Evolutionary conservation across 345 rosid genomes (phyloP), one percentile per base, ranked within the genome.

Genomic region (Ailanthus altissimus): DNA sequence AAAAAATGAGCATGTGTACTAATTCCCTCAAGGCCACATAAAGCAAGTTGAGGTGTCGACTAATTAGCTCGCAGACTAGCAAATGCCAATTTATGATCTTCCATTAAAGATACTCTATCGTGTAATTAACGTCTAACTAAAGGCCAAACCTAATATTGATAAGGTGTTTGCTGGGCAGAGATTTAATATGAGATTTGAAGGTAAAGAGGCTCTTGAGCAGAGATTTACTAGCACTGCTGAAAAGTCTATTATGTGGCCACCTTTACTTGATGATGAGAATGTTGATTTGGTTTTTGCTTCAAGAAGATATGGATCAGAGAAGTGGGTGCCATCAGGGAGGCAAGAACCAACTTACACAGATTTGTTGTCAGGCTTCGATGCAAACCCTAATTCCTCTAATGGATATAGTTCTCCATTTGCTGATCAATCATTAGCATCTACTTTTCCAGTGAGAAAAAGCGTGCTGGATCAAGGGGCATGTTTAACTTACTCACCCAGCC

Each of bases 41-140:
- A 97, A 94, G 81, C 98, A 94, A 93, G 97, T 94, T 78, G 94
- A 92, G 76, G 97, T 97, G 10, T 93, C 94, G 0, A 92, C 92
- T 14, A 92, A 86, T 79, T 95, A 90, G 72, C 89, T 83, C 0
- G 92, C 93, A 9, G 93, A 93, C 65, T 89, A 84, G 84, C 91
- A 92, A 84, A 85, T 94, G 94, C 98, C 97, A 6, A 72, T 84
- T 43, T 92, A 89, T 75, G 51, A 86, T 81, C 95, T 92, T 77
- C 93, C 91, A 0, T 80, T 90, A 0, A 89, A 85, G 85, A 85
- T 94, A 76, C 88, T 85, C 36, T 92, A 97, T 78, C 93, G 92
- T 5, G 97, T 93, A 59, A 86, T 93, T 70, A 86, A 93, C 77
- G 92, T 93, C 0, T 86, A 84, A 23, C 76, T 93, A 45, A 89